phyloP scores from a whole-genome alignment of 495 filamentous ascomycete genomes.

The Xylaria venustula region DNA sequence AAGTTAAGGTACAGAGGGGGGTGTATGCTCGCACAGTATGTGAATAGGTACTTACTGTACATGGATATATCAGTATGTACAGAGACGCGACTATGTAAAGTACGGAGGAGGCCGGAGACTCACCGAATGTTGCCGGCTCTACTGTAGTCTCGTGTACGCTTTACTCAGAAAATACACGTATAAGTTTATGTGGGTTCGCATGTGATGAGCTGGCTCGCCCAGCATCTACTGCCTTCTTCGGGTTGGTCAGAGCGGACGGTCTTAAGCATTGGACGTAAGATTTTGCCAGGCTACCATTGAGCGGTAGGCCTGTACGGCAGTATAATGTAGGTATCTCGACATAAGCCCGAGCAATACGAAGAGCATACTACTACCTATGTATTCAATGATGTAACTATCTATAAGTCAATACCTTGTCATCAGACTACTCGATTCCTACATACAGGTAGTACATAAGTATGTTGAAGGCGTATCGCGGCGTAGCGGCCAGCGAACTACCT shows the following conservation, averaged over 20 bases:
- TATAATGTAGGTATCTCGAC: too few relatives aligned
- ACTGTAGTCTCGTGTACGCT: constrained; percentile 14
- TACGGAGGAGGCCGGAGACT: constrained; percentile 1
- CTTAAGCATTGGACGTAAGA: neutral
- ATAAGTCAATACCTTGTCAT: neutral
- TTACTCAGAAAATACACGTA: neutral
- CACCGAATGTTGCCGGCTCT: neutral
- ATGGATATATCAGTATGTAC: too few relatives aligned
- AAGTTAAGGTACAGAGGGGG: too few relatives aligned
- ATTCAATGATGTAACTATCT: neutral
- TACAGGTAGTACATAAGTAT: too few relatives aligned
- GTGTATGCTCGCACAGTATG: too few relatives aligned
- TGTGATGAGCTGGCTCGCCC: constrained; percentile 28
- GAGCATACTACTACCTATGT: too few relatives aligned
- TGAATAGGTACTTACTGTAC: too few relatives aligned
- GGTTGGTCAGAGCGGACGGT: neutral
- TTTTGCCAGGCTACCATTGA: neutral
- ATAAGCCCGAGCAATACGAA: neutral
- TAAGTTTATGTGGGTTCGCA: constrained; percentile 15
- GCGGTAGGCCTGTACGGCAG: neutral
- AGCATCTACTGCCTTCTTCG: constrained; percentile 18
- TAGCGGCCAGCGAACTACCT: neutral
- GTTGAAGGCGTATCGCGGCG: neutral
- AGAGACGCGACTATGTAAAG: too few relatives aligned
- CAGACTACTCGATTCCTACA: too few relatives aligned